Conservation (phyloP, 2,329 filamentous ascomycete genomes). For the Xylaria sp. region DNA sequence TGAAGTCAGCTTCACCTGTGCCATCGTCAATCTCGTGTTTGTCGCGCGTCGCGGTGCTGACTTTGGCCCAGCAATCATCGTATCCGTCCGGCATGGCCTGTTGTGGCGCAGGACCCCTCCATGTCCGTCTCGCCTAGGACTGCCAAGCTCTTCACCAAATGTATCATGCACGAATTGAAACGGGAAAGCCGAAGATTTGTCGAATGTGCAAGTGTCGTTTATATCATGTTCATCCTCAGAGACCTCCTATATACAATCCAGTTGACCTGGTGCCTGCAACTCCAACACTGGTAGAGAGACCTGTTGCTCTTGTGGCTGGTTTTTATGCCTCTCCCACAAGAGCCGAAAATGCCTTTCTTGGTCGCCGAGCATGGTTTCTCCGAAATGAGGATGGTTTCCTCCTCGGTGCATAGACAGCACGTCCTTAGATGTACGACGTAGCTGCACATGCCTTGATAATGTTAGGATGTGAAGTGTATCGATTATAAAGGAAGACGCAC, state of each 20-base stretch:
- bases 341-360: conserved; percentile 51
- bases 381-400: conserved; percentile 56
- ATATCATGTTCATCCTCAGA: conserved; percentile 27
- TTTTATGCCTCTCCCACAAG: conserved; percentile 50
- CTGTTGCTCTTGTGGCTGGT: conserved; percentile 45
- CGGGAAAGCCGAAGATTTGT: background rate
- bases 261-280: conserved; percentile 50
- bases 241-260: conserved; percentile 35
- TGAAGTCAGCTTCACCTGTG: background rate
- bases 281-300: conserved; percentile 52
- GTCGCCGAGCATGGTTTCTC: conserved; percentile 52
- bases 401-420: conserved; percentile 50
- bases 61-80: background rate
- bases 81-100: background rate
- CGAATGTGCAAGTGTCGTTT: background rate
- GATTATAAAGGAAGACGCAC: conserved; percentile 17
- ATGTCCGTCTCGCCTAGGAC: background rate
- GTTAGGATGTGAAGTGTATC: conserved; percentile 19
- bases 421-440: conserved; percentile 53
- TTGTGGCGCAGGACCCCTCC: background rate
- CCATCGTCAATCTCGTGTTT: background rate
- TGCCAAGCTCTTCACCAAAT: background rate
- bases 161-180: background rate
- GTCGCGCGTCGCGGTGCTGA: background rate
- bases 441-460: conserved; percentile 51